Evolutionary conservation across 179 eudicot genomes (phyloP), one percentile per base, ranked within the genome.

Genomic region (Carnegiea gigantea): DNA sequence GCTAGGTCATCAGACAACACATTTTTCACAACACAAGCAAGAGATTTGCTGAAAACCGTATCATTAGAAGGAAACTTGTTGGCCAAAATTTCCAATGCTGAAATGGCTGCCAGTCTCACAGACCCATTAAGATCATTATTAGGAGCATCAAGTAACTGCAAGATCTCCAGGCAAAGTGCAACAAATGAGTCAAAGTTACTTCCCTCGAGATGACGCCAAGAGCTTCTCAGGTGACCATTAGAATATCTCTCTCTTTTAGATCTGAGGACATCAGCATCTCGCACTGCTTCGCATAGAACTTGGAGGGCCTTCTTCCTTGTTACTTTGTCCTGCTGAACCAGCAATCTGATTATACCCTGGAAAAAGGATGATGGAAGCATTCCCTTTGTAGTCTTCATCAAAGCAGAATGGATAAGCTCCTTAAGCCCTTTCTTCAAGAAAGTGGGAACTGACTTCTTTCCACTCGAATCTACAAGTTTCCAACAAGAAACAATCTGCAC

Each of bases 271-370:
- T 85, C 88, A 36, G 59, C 75, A 40, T 89, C 93, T 88, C 90
- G 92, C 83, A 91, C 81, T 67, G 91, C 85, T 85, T 92, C 93
- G 83, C 91, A 92, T 62, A 96, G 83, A 84, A 94, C 83, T 80
- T 90, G 91, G 51, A 96, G 96, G 79, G 95, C 93, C 89, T 96
- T 96, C 79, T 89, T 92, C 86, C 77, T 90, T 80, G 89, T 89
- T 79, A 78, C 84, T 73, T 70, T 88, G 78, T 92, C 93, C 70
- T 79, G 81, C 79, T 90, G 89, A 40, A 84, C 83, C 77, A 94
- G 84, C 85, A 96, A 87, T 70, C 83, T 86, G 73, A 79, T 87
- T 44, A 91, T 88, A 75, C 87, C 89, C 75, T 73, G 78, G 82
- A 96, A 96, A 87, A 84, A 93, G 68, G 96, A 70, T 9, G 93